Conservation (phyloP, 495 filamentous ascomycete genomes). For the Copromyces sp. region DNA sequence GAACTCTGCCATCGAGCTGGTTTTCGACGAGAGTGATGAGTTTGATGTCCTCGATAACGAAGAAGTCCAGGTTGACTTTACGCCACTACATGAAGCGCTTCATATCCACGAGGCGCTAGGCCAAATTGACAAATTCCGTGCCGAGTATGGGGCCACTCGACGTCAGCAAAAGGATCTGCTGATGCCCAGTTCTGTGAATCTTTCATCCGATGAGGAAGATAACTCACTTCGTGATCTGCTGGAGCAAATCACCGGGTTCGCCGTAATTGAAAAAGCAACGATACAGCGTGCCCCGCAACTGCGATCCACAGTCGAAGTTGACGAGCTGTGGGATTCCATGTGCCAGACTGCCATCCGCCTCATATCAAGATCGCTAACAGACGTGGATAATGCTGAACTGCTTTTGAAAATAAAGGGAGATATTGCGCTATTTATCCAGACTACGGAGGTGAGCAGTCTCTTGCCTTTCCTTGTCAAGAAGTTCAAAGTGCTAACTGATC, state of each 20-base stretch:
- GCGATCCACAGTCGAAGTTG: conserved; percentile 79
- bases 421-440: conserved; percentile 90
- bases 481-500: conserved; percentile 6
- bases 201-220: conserved; percentile 60
- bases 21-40: conserved; percentile 90
- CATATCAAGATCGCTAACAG: conserved; percentile 63
- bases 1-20: conserved; percentile 91
- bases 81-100: conserved; percentile 86
- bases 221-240: conserved; percentile 72
- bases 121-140: conserved; percentile 78
- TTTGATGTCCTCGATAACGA: conserved; percentile 93
- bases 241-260: conserved; percentile 91
- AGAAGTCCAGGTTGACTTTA: conserved; percentile 86
- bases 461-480: background rate
- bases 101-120: conserved; percentile 96
- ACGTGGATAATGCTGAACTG: conserved; percentile 72
- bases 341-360: conserved; percentile 75
- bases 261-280: conserved; percentile 89
- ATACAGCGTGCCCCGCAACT: conserved; percentile 77
- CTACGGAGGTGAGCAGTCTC: conserved; percentile 64
- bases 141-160: conserved; percentile 83
- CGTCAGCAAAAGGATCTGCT: conserved; percentile 85
- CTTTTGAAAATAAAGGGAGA: conserved; percentile 86
- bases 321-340: conserved; percentile 98
- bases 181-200: conserved; percentile 58